Conservation (phyloP, 208 protist species). For the Leishmania mexicana region DNA sequence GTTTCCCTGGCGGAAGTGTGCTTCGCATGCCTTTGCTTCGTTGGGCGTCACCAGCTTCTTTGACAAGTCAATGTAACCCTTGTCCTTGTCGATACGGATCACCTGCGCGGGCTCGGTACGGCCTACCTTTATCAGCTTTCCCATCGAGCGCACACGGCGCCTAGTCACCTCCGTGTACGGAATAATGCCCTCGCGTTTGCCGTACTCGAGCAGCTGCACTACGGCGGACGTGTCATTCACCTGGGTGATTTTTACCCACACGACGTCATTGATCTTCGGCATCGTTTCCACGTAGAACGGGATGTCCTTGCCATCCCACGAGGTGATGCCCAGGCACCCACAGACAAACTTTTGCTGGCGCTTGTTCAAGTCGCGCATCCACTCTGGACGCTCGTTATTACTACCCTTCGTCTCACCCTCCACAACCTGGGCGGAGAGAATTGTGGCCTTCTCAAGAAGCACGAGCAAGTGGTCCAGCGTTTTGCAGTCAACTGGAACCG, state of each 20-base stretch:
- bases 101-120: conserved; percentile 96
- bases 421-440: conserved; percentile 64
- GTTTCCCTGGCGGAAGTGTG: conserved; percentile 96
- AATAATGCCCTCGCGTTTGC: conserved; percentile 99
- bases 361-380: conserved; percentile 81
- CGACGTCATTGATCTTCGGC: conserved; percentile 97
- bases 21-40: conserved; percentile 95
- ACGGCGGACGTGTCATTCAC: conserved; percentile 95
- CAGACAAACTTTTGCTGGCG: conserved; percentile 81
- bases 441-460: conserved; percentile 76
- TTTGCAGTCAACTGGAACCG: conserved; percentile 56
- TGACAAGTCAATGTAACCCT: conserved; percentile 99
- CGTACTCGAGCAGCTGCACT: conserved; percentile 98
- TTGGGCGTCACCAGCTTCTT: conserved; percentile 97
- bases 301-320: conserved; percentile 78
- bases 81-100: conserved; percentile 98
- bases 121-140: conserved; percentile 98
- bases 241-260: conserved; percentile 96
- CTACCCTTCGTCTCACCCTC: conserved; percentile 49
- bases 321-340: conserved; percentile 68
- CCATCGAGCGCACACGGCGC: conserved; percentile 98
- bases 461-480: conserved; percentile 61
- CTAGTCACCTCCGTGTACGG: conserved; percentile 97
- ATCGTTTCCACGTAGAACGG: conserved; percentile 75
- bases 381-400: conserved; percentile 53